Percentiles rank a stretch among this genome's conserved stretches.
phyloP scores from a whole-genome alignment of 2,329 filamentous ascomycete genomes.

The Penicillium sp. region DNA sequence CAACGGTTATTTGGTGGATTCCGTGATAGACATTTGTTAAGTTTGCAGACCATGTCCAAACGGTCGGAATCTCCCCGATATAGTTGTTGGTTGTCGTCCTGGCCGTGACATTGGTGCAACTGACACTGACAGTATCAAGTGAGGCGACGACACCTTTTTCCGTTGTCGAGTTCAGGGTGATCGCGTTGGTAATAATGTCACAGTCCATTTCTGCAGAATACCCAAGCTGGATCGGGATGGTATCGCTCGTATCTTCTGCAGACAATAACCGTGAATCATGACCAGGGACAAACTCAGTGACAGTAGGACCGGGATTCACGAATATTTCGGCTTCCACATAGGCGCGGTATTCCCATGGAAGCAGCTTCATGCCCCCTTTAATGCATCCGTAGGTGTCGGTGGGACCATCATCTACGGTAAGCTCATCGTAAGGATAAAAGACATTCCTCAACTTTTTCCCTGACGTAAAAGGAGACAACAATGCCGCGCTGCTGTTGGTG shows the following conservation, averaged over 20 bases:
- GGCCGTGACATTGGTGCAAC: slow-evolving; percentile 45
- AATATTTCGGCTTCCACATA: slow-evolving; percentile 56
- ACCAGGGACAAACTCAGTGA: slow-evolving; percentile 60
- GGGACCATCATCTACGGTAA: not conserved
- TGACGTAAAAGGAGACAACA: slow-evolving; percentile 56
- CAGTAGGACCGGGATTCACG: slow-evolving; percentile 52
- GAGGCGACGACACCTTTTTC: slow-evolving; percentile 44
- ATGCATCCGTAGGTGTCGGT: not conserved
- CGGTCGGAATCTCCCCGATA: slow-evolving; percentile 53
- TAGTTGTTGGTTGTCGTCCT: slow-evolving; percentile 28
- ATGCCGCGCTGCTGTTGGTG: slow-evolving; percentile 42
- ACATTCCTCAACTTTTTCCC: slow-evolving; percentile 59
- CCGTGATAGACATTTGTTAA: slow-evolving; percentile 60
- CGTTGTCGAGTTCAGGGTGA: slow-evolving; percentile 55
- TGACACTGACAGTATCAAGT: slow-evolving; percentile 45
- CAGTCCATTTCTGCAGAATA: slow-evolving; percentile 64
- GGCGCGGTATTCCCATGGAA: slow-evolving; percentile 50
- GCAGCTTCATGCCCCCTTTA: not conserved
- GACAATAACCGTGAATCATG: slow-evolving; percentile 52
- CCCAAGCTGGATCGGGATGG: slow-evolving; percentile 49
- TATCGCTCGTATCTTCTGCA: slow-evolving; percentile 51
- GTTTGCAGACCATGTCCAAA: slow-evolving; percentile 54
- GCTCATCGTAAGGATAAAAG: slow-evolving; percentile 59
- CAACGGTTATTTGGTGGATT: slow-evolving; percentile 57
- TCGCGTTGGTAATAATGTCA: slow-evolving; percentile 48